Base-by-base conservation (phyloP, 352 stramenopile species). In the Globisporangium barbulae region DNA sequence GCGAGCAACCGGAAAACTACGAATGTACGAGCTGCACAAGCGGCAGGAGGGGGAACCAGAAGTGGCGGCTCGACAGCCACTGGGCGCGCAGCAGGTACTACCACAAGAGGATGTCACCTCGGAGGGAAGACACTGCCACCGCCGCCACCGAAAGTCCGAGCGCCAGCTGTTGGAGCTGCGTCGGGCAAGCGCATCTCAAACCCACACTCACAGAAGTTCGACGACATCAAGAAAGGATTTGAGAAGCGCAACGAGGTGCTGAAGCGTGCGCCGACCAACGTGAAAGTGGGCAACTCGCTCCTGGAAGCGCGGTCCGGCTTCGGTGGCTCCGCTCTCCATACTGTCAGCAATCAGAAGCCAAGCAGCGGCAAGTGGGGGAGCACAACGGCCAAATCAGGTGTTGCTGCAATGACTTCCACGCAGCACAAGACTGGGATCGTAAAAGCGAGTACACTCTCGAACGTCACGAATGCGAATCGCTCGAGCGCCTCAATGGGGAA, bases 171-270 rank as follows among this genome's bases (percentile, higher is more conserved):
- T 10, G 81, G 79, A 19, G 81, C 79, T 12, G 79, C 81, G 0
- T 81, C 78, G 1, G 78, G 81, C 1, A 86, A 85, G 50, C 73
- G 73, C 28, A 81, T 87, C 33, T 64, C 74, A 4, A 89, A 91
- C 44, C 45, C 74, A 5, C 78, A 89, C 47, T 62, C 83, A 5
- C 81, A 91, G 52, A 82, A 83, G 39, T 79, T 91, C 21, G 79
- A 91, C 56, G 73, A 86, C 53, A 76, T 91, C 39, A 88, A 84
- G 62, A 85, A 80, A 37, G 70, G 74, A 3, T 89, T 83, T 55
- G 73, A 76, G 12, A 77, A 76, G 31, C 81, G 81, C 52, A 83
- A 76, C 57, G 78, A 90, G 55, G 64, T 68, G 1, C 72, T 90
- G 22, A 74, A 81, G 53, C 72, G 74, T 9, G 53, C 66, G 6